Evolutionary conservation across 169 alveolate genomes (phyloP), one percentile per base, ranked within the genome.

Genomic region (Eimeria maxima): DNA sequence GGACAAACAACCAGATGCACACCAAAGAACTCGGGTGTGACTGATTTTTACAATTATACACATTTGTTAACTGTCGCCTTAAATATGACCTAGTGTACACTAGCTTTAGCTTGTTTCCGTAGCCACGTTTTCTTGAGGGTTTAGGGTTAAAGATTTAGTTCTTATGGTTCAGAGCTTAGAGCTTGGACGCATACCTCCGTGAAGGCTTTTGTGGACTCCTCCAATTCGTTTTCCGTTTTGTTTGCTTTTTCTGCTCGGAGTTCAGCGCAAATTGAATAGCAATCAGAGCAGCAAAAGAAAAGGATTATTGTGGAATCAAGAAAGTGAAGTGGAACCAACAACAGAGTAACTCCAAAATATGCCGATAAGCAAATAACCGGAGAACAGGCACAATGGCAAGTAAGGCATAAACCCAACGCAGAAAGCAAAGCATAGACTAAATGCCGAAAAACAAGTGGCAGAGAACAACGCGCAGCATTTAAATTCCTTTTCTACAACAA

Each of bases 151-250:
- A 2, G 69, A 27, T 60, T 60, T 60, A 60, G 69, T 18, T 18
- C 20, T 60, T 60, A 20, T 0, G 20, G 69, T 18, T 18, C 20
- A 20, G 69, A 24, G 69, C 45, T 3, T 69, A n/a, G 45, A 1
- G 22, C 18, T 33, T n/a, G 7, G 80, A 44, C 6, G 73, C 90
- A 50, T 50, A 81, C 90, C 90, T 81, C 73, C 11, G 90, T 27
- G 50, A 81, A 38, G 22, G 69, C 53, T 81, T 50, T 13, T 4
- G 90, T 81, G 24, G 90, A n/a, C 73, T 29, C 55, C 71, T 81
- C 90, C 10, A 81, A 42, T 47, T 50, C 90, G 20, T 11, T 47
- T 81, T 81, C 90, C 5, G 71, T 81, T 29, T 81, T 81, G 90
- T 38, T 81, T 22, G 73, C 47, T 81, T 81, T 38, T 29, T 81